Base-by-base conservation (phyloP, 2,329 filamentous ascomycete species). In the Venturia asperata region DNA sequence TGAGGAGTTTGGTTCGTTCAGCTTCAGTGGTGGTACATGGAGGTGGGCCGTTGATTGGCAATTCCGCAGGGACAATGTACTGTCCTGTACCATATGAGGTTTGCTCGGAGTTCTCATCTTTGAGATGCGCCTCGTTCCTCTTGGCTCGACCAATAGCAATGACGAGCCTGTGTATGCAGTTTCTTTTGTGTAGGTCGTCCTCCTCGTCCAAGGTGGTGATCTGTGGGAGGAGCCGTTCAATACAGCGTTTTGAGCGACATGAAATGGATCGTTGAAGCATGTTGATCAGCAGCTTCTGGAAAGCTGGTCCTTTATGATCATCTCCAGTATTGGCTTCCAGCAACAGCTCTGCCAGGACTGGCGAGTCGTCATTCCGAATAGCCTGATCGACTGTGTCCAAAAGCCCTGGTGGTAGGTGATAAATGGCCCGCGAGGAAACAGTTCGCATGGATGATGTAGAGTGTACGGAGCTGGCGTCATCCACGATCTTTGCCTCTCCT, bases 131-230 rank as follows among this genome's bases (percentile, higher is more conserved):
- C 43, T 81, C 80, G 10, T 82, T 81, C 17, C 83, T 81, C 70
- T 86, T 84, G 15, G 88, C 86, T 61, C 93, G 87, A 21, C 93
- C 92, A 70, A 97, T 95, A 24, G 92, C 88, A 67, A 97, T 95
- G 52, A 99, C 89, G 2, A 97, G 81, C 10, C 94, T 87, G 74
- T 99, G 94, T 61, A 99, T 85, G 74, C 91, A 94, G 74, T 97
- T 99, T 15, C 94, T 88, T 71, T 89, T 87, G 76, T 97, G 96
- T 73, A 99, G 91, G 72, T 97, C 94, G 70, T 96, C 90, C 2
- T 89, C 85, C 72, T 96, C 92, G 62, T 96, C 87, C 2, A 97
- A 81, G 0, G 84, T 87, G 56, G 56, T 34, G 63, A 94, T 82
- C 52, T 86, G 83, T 13, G 80, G 77, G 2, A 99, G 76, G 1